Evolutionary conservation across 1,284 basidiomycete species (phyloP).

Genomic region (Trichosporon sp.): DNA sequence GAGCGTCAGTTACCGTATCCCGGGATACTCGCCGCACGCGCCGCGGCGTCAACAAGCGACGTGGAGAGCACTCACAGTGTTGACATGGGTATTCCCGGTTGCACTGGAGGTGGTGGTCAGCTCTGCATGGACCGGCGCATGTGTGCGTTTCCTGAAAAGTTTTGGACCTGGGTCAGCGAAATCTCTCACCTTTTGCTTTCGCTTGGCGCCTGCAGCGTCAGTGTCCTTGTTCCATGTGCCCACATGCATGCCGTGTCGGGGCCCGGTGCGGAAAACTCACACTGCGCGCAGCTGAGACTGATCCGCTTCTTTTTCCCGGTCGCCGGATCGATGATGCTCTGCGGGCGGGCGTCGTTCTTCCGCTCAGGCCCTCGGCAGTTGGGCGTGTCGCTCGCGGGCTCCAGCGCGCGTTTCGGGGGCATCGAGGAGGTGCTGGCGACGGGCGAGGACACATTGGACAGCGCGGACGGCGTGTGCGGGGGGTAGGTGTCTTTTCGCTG

Average conservation of each 20-base stretch:
- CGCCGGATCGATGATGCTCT: slow-evolving; percentile 22
- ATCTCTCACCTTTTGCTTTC: slow-evolving; percentile 44
- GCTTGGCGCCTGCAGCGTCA: slow-evolving; percentile 40
- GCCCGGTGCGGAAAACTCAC: slow-evolving; percentile 26
- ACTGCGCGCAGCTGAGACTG: slow-evolving; percentile 49
- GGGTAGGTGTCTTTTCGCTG: slow-evolving; percentile 21
- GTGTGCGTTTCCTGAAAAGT: neutral
- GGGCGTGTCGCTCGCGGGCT: slow-evolving; percentile 7
- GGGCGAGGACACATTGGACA: slow-evolving; percentile 29
- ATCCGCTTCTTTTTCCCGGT: slow-evolving; percentile 48
- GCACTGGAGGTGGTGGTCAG: slow-evolving; percentile 31
- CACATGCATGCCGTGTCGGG: neutral
- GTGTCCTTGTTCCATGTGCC: neutral
- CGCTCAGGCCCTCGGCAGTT: slow-evolving; percentile 18
- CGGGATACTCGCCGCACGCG: neutral
- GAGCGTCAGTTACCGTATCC: neutral
- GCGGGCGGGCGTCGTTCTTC: slow-evolving; percentile 20
- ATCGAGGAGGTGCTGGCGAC: slow-evolving; percentile 6
- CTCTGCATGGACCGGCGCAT: neutral
- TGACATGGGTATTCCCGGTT: slow-evolving; percentile 51
- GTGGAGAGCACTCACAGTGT: slow-evolving; percentile 38
- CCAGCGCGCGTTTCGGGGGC: slow-evolving; percentile 8
- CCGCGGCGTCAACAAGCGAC: neutral
- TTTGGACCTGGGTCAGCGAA: neutral
- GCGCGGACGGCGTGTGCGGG: slow-evolving; percentile 25